Evolutionary conservation across 306 rosid species (phyloP).

Genomic region (barrel medic (Medicago truncatula)): DNA sequence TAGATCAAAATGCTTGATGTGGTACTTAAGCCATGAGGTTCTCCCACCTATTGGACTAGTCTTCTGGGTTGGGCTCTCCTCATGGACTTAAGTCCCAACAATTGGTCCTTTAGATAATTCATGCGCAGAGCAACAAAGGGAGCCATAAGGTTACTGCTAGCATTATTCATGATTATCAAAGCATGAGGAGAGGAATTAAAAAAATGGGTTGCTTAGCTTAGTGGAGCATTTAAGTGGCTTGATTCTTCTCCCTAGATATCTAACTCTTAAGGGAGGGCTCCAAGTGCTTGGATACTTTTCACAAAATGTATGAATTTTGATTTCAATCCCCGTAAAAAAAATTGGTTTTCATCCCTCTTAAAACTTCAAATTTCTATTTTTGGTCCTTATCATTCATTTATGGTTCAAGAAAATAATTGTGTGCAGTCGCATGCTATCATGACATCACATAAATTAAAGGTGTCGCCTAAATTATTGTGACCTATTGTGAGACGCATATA

Average conservation of each 20-base stretch:
- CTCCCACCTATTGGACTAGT: too few relatives aligned
- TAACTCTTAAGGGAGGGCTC: background rate
- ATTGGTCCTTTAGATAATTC: background rate
- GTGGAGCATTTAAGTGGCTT: background rate
- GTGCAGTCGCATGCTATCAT: background rate
- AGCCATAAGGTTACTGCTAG: conserved; percentile 25
- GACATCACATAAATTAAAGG: background rate
- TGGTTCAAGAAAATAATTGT: background rate
- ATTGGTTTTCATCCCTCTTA: background rate
- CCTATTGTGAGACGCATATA: too few relatives aligned
- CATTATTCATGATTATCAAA: conserved; percentile 19
- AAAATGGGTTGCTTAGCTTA: background rate
- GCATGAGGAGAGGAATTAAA: conserved; percentile 7
- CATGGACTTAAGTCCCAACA: too few relatives aligned
- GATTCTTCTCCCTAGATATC: background rate
- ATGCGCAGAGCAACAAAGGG: conserved; percentile 11
- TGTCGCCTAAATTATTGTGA: too few relatives aligned
- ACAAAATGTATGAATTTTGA: background rate
- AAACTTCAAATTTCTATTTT: background rate
- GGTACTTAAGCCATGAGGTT: too few relatives aligned
- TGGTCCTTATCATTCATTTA: background rate
- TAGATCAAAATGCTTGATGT: too few relatives aligned
- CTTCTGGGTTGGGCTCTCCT: too few relatives aligned
- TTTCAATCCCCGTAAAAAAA: background rate
- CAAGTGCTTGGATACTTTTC: background rate